A percentile compares a stretch with the other conserved stretches of the same genome.
phyloP scores from a whole-genome alignment of 1,139 yeast genomes.

The Candida gigantensis region DNA sequence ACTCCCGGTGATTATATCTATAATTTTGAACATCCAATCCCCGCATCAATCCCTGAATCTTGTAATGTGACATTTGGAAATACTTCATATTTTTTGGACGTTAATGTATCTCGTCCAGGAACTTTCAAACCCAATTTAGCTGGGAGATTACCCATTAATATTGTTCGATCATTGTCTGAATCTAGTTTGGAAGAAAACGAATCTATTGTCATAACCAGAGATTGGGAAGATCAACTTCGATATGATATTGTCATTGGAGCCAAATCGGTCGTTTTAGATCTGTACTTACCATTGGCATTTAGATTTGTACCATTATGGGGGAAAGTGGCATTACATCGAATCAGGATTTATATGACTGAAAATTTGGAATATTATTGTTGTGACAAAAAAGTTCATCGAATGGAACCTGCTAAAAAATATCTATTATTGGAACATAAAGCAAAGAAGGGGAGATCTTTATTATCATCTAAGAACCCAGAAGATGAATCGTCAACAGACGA shows the following conservation, averaged over 20 bases:
- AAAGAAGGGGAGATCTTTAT: conserved; percentile 45
- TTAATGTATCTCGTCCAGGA: conserved; percentile 71
- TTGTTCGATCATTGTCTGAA: conserved; percentile 78
- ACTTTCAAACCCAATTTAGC: conserved; percentile 77
- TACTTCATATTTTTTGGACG: conserved; percentile 70
- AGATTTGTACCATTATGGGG: conserved; percentile 78
- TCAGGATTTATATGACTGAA: conserved; percentile 83
- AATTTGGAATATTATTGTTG: conserved; percentile 87
- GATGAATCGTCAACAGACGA: conserved; percentile 10
- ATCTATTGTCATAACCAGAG: conserved; percentile 85
- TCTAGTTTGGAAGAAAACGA: conserved; percentile 84
- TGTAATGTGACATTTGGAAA: conserved; percentile 78
- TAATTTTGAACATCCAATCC: conserved; percentile 87
- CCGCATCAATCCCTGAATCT: conserved; percentile 80
- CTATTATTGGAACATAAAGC: conserved; percentile 81
- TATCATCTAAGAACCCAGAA: conserved; percentile 18
- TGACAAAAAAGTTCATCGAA: conserved; percentile 82
- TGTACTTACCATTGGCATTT: conserved; percentile 81
- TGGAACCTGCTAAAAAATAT: conserved; percentile 85
- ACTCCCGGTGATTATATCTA: conserved; percentile 88
- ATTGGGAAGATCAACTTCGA: conserved; percentile 90
- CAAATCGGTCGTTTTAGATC: conserved; percentile 81
- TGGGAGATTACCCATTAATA: conserved; percentile 62
- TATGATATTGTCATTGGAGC: conserved; percentile 91
- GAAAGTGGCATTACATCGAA: conserved; percentile 82